Evolutionary conservation across 768 basidiomycete genomes (phyloP), one percentile per base, ranked within the genome.

Genomic region (Paxillus ammoniavirescens): DNA sequence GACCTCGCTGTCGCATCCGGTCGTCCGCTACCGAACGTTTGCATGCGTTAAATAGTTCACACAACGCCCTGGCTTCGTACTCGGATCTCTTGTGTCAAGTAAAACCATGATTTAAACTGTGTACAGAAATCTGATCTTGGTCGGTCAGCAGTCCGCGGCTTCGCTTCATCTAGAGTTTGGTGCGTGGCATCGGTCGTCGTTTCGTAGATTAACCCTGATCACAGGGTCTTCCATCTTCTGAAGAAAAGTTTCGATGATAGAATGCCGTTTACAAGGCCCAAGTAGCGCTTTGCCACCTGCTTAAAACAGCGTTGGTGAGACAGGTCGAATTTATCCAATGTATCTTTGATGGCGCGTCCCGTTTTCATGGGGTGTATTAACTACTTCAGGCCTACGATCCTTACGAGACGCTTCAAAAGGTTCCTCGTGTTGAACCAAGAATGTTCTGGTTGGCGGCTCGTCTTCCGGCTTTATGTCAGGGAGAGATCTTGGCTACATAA

Each of bases 401-500:
- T 48, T 47, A 52, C 45, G 50, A 28, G 23, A 52, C n/a, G 23
- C 38, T 31, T 10, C n/a, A 18, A 40, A 40, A 40, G n/a, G 38
- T 5, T 18, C n/a, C 38, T n/a, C 12, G 37, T 33, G 8, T 13
- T 31, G 31, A 38, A 14, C 13, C n/a, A n/a, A 7, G 37, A 38
- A n/a, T 9, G 38, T 4, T 40, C 38, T n/a, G 17, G 15, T 40
- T 6, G 6, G 10, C 37, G 14, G 37, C 37, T 2, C 37, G 13
- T 38, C 12, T 40, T 9, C 38, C 38, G 15, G 17, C 2, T 40
- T 40, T 18, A 18, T 40, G 38, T 18, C 12, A 18, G 12, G 38
- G 38, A 40, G 38, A 40, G n/a, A n/a, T 40, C 35, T 40, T n/a
- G 8, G 8, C 38, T 46, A 54, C 38, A 53, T 50, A 61, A 65